Conservation (phyloP, 169 alveolate species). For the Ichthyophthirius multifiliis region DNA sequence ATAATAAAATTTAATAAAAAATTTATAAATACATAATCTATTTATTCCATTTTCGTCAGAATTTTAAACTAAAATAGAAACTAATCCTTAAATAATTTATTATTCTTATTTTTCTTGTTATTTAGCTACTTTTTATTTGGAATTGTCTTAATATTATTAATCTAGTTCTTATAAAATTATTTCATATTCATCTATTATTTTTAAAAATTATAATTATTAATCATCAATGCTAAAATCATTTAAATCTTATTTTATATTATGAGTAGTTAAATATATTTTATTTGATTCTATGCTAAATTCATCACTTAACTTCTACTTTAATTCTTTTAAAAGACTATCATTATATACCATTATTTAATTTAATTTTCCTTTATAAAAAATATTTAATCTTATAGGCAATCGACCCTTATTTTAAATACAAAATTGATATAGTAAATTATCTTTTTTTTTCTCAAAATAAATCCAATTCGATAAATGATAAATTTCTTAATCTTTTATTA, state of each 20-base stretch:
- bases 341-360: not conserved
- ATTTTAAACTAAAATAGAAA: not conserved
- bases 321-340: not conserved
- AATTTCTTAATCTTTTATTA: not conserved
- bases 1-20: not conserved
- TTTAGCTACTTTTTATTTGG: not conserved
- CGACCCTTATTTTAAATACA: not conserved
- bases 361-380: not conserved
- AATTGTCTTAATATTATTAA: not conserved
- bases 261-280: not conserved
- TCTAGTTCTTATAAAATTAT: not conserved
- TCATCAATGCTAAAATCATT: too few species aligned
- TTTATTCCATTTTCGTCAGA: not conserved
- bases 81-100: not conserved
- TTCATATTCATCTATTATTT: not conserved
- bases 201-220: not conserved
- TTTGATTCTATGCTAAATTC: not conserved
- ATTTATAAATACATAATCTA: not conserved
- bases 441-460: not conserved
- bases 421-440: not conserved
- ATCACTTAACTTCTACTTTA: not conserved
- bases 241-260: not conserved
- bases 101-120: not conserved
- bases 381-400: not conserved
- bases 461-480: not conserved